A percentile compares a stretch with the other conserved stretches of the same genome.
Conservation (phyloP, 257 asterid species). For the Solanum acaule region DNA sequence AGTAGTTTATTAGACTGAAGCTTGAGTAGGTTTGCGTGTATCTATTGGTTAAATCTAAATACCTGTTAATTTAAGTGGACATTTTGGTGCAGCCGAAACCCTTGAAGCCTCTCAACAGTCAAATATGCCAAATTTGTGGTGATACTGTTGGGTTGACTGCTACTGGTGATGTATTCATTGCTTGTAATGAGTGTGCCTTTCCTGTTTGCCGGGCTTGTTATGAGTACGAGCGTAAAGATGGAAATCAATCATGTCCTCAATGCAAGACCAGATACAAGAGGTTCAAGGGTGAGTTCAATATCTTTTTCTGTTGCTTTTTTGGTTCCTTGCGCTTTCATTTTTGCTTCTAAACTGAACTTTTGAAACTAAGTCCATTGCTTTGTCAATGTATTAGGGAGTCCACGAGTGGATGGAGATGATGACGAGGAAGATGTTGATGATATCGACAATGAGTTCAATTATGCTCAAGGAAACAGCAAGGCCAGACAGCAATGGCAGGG, state of each 20-base stretch:
- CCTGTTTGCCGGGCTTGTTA: conserved; percentile 93
- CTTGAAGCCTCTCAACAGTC: conserved; percentile 50
- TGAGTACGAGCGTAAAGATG: conserved; percentile 90
- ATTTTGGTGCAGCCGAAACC: conserved; percentile 59
- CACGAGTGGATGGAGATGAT: conserved; percentile 89
- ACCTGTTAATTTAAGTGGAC: not conserved
- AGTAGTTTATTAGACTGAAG: not conserved
- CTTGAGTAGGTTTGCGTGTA: not conserved
- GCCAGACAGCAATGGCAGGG: conserved; percentile 76
- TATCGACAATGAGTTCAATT: conserved; percentile 63
- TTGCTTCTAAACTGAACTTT: not conserved
- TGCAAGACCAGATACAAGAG: conserved; percentile 91
- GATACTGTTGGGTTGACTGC: conserved; percentile 61
- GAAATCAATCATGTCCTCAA: conserved; percentile 81
- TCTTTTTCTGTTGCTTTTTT: not conserved
- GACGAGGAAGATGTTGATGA: conserved; percentile 83
- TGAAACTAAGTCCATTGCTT: not conserved
- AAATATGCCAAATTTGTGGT: conserved; percentile 88
- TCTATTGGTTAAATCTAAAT: not conserved
- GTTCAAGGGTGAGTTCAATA: conserved; percentile 47
- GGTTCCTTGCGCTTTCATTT: not conserved
- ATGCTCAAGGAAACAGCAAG: conserved; percentile 53
- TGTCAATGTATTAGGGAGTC: conserved; percentile 51
- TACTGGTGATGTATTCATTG: conserved; percentile 71
- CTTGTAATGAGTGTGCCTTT: conserved; percentile 91